phyloP scores from a whole-genome alignment of 371 early-diverging fungal species.

The Mucor indicus region DNA sequence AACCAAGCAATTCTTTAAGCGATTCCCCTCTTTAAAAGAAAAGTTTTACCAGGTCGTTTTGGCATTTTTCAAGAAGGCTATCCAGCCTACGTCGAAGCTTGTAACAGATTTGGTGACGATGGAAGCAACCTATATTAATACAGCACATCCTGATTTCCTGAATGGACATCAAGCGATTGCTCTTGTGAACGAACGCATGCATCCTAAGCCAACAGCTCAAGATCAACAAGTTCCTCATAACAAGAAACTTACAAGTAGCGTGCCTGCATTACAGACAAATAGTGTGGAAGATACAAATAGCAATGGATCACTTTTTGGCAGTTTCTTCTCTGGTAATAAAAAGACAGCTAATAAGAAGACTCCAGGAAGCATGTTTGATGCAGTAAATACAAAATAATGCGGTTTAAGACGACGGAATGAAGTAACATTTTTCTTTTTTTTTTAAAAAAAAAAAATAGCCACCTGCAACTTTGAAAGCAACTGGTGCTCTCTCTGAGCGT shows the following conservation, averaged over 20 bases:
- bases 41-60: slow-evolving; percentile 88
- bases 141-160: slow-evolving; percentile 98
- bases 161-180: slow-evolving; percentile 95
- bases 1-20: slow-evolving; percentile 83
- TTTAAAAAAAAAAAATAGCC: no score
- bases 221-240: slow-evolving; percentile 27
- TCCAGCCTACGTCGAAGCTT: slow-evolving; percentile 89
- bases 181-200: slow-evolving; percentile 85
- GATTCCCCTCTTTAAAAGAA: slow-evolving; percentile 93
- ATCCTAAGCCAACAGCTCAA: slow-evolving; percentile 30
- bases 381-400: slow-evolving; percentile 42
- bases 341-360: slow-evolving; percentile 58
- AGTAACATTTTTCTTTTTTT: no score
- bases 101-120: slow-evolving; percentile 89
- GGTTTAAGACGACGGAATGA: background rate
- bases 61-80: slow-evolving; percentile 84
- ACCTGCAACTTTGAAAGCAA: slow-evolving; percentile 92
- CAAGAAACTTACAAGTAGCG: slow-evolving; percentile 4
- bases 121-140: slow-evolving; percentile 96
- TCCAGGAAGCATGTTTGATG: slow-evolving; percentile 57
- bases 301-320: slow-evolving; percentile 87
- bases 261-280: slow-evolving; percentile 31
- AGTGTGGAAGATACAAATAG: slow-evolving; percentile 20
- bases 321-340: slow-evolving; percentile 83
- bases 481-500: slow-evolving; percentile 92